These are phyloP conservation scores for Macrolepiota albuminosa DNA, from an alignment of 768 basidiomycete genomes.

Conservation along the genomic window DNA sequence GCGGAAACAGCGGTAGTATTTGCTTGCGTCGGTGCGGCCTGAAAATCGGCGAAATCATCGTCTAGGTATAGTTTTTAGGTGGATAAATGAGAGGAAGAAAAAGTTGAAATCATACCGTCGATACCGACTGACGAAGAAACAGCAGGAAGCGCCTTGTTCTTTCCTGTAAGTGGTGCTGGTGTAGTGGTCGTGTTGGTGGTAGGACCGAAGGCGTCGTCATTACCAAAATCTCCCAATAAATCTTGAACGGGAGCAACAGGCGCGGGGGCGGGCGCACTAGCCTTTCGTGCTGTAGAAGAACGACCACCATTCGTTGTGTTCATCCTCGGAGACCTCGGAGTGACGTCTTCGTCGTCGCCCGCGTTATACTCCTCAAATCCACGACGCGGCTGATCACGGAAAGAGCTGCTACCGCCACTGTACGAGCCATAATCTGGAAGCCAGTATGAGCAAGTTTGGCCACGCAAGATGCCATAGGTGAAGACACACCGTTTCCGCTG, in stretches of 20 bases:
- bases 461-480: neutral
- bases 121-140: constrained; percentile 32
- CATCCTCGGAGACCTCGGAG: constrained; percentile 29
- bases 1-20: constrained; percentile 31
- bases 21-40: constrained; percentile 55
- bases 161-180: constrained; percentile 25
- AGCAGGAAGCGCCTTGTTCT: constrained; percentile 53
- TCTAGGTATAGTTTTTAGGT: constrained; percentile 30
- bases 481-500: constrained; percentile 16
- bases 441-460: neutral
- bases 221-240: constrained; percentile 72
- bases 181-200: constrained; percentile 29
- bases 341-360: constrained; percentile 74
- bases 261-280: constrained; percentile 29
- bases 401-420: constrained; percentile 35
- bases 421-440: constrained; percentile 13
- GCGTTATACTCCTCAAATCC: constrained; percentile 95
- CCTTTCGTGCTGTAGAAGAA: constrained; percentile 30
- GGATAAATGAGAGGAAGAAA: neutral
- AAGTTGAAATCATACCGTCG: constrained; percentile 32
- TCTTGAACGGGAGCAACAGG: constrained; percentile 45
- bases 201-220: constrained; percentile 53
- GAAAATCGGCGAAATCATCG: constrained; percentile 87
- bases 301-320: constrained; percentile 15
- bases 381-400: constrained; percentile 54